Base-by-base conservation (phyloP, 768 basidiomycete genomes). In the Trametes meyenii region DNA sequence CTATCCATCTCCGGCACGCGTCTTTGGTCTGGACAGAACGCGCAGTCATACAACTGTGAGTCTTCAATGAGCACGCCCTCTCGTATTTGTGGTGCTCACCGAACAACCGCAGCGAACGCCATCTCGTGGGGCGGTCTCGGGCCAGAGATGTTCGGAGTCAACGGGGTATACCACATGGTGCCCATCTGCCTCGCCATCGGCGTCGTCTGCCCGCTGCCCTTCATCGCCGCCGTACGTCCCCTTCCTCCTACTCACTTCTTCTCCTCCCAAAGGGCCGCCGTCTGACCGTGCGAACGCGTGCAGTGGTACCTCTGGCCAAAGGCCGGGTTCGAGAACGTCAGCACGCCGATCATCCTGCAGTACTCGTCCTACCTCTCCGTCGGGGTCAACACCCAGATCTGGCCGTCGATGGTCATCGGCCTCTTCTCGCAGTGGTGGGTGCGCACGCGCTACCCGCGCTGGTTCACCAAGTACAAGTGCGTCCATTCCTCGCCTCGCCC, bases 71-170 rank as follows among this genome's bases (percentile, higher is more conserved):
- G 12, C 14, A 8, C 12, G 2, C 29, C 29, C 29, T 33, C 8
- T 33, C 29, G 29, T 33, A 33, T 33, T 33, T 33, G 8, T 33
- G 29, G 29, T 33, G 29, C 8, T 7, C n/a, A 13, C 19, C 10
- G 42, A 24, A 16, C 4, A 43, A 7, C 8, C 13, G 10, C 16
- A 64, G 63, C 64, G 16, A 70, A 72, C 65, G 84, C 84, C 7
- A 77, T 85, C 26, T 75, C 85, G 3, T 86, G 84, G 83, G 84
- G 85, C 55, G 85, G 81, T 2, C 77, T 85, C 29, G 81, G 17
- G 12, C 64, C 55, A 42, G 60, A 66, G 21, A 61, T 63, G 61
- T 66, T 64, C 58, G 62, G 69, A 29, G 23, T 58, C 19, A 45
- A 62, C 23, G 42, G 49, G 19, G 26, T 50, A 23, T 66, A 64